These are phyloP conservation scores for Rhododendron kiyosumense DNA, from an alignment of 148 eudicot species.

Conservation along the genomic window DNA sequence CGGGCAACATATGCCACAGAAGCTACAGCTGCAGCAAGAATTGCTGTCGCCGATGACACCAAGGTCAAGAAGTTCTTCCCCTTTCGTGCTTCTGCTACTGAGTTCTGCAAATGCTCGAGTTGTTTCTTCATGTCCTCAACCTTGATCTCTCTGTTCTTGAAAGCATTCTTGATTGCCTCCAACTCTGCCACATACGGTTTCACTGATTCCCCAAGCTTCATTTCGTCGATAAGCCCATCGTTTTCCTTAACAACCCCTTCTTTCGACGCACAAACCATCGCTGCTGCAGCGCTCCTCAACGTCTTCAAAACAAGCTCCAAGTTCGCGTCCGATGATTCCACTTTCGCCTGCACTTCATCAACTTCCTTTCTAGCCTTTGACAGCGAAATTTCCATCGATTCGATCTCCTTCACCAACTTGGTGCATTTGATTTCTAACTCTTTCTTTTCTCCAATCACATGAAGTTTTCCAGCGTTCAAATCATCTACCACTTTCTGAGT, in stretches of 20 bases:
- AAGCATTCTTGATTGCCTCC: slow-evolving; percentile 46
- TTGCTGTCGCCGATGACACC: slow-evolving; percentile 69
- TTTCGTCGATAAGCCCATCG: slow-evolving; percentile 4
- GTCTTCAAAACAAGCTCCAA: slow-evolving; percentile 30
- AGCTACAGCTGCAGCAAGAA: slow-evolving; percentile 75
- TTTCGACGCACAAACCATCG: slow-evolving; percentile 17
- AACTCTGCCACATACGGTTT: slow-evolving; percentile 38
- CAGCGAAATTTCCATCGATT: slow-evolving; percentile 23
- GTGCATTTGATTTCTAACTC: slow-evolving; percentile 32
- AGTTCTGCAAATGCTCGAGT: slow-evolving; percentile 37
- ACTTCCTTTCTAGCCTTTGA: slow-evolving; percentile 25
- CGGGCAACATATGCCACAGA: slow-evolving; percentile 63
- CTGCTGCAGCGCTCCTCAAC: slow-evolving; percentile 37
- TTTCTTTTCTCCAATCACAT: slow-evolving; percentile 38
- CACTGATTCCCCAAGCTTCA: slow-evolving; percentile 31
- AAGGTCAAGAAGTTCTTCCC: slow-evolving; percentile 69
- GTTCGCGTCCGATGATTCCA: slow-evolving; percentile 28
- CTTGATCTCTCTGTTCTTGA: slow-evolving; percentile 39
- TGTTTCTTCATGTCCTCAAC: slow-evolving; percentile 56
- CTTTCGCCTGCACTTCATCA: slow-evolving; percentile 25
- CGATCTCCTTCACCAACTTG: slow-evolving; percentile 30
- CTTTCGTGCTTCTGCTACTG: slow-evolving; percentile 49
- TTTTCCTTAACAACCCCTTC: slow-evolving; percentile 6
- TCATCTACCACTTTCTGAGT: slow-evolving; percentile 22
- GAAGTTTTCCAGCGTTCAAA: slow-evolving; percentile 28